Evolutionary conservation across 495 filamentous ascomycete genomes (phyloP), one percentile per base, ranked within the genome.

Genomic region (Evernia prunastri): DNA sequence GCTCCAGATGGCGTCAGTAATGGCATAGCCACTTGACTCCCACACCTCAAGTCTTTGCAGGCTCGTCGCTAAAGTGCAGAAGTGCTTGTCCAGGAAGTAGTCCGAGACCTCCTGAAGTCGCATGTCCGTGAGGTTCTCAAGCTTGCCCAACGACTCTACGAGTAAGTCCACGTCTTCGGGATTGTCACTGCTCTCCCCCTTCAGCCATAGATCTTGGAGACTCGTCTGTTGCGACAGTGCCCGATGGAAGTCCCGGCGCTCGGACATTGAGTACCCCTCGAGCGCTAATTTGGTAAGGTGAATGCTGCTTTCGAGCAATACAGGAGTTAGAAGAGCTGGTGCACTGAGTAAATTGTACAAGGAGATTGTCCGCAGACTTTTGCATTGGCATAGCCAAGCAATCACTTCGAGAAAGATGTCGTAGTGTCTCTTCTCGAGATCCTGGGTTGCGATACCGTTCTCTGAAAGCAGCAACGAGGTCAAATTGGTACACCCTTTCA

Each of bases 11-110:
- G 73, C 74, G 65, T 87, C 81, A 0, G 80, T 76, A 36, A 85
- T 74, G 15, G 77, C 79, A 47, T 82, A 82, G 40, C 84, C 82
- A 60, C 80, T 78, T 31, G 80, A 76, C 67, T 76, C 80, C 42
- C 89, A 76, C 7, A 81, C 73, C 66, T 86, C 83, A 20, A 90
- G 74, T 5, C 72, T 67, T 0, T 75, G 73, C 36, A 87, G 73
- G 18, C 71, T 75, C 31, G 74, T 72, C 1, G 83, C 78, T 9
- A 89, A 74, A 13, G 70, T 62, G 27, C 75, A 72, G 47, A 89
- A 76, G 54, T 86, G 73, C 27, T 77, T 72, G 54, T 80, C 79
- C 7, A 68, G 72, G 53, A 87, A 81, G 56, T 78, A 76, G 33
- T 85, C 82, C 4, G 82, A 83, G 13, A 84, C 77, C 23, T 79